These are phyloP conservation scores for Paramyrothecium roridum DNA, from an alignment of 2,329 filamentous ascomycete species.

Conservation along the genomic window DNA sequence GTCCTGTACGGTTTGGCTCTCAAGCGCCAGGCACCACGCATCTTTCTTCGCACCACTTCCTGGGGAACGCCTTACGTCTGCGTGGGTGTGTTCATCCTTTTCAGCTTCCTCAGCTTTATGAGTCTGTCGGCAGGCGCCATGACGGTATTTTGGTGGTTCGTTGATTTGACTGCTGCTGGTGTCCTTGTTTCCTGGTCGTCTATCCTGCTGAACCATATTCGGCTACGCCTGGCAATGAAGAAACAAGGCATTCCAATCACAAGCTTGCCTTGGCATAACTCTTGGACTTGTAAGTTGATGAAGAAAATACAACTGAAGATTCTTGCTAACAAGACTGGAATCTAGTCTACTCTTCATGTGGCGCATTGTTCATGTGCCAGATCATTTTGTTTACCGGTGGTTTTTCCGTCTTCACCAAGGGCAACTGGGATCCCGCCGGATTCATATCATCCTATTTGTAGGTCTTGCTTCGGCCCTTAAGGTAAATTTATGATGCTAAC, in stretches of 20 bases:
- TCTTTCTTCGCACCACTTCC: slow-evolving; percentile 58
- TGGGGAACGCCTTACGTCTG: slow-evolving; percentile 61
- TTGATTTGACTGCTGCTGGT: slow-evolving; percentile 58
- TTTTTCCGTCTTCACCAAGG: slow-evolving; percentile 59
- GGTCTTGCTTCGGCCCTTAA: slow-evolving; percentile 21
- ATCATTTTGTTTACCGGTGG: slow-evolving; percentile 69
- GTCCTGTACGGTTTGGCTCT: slow-evolving; percentile 58
- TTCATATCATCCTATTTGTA: slow-evolving; percentile 64
- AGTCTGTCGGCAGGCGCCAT: slow-evolving; percentile 53
- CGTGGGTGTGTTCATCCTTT: slow-evolving; percentile 48
- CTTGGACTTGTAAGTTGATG: slow-evolving; percentile 53
- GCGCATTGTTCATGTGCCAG: slow-evolving; percentile 56
- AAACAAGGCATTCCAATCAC: slow-evolving; percentile 48
- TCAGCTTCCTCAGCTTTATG: slow-evolving; percentile 58
- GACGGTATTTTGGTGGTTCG: slow-evolving; percentile 64
- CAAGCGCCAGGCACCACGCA: slow-evolving; percentile 53
- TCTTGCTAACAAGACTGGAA: slow-evolving; percentile 1
- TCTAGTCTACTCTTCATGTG: slow-evolving; percentile 60
- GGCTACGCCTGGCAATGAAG: slow-evolving; percentile 51
- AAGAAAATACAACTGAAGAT: too few relatives aligned
- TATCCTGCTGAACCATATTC: slow-evolving; percentile 58
- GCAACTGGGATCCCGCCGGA: slow-evolving; percentile 52
- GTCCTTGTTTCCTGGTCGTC: slow-evolving; percentile 62
- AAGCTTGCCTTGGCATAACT: slow-evolving; percentile 60
- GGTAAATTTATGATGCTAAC: slow-evolving; percentile 9